These are phyloP conservation scores for Cyclotella distinguenda DNA, from an alignment of 108 stramenopile species.

Conservation along the genomic window DNA sequence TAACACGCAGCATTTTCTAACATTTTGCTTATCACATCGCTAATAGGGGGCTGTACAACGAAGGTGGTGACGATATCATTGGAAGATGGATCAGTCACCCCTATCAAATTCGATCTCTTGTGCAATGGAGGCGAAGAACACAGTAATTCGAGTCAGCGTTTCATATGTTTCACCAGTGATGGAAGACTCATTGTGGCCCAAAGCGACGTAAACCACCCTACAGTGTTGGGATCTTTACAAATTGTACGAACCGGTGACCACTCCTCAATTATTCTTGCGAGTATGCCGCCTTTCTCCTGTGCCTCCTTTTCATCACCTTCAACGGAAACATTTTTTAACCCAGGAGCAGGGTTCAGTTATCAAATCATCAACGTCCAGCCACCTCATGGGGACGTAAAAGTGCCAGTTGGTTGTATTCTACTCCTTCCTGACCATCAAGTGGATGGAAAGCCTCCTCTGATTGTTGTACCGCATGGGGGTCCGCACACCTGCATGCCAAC, in stretches of 20 bases:
- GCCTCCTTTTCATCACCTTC: conserved; percentile 39
- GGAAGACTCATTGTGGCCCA: conserved; percentile 56
- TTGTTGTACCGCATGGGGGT: conserved; percentile 81
- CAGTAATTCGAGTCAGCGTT: conserved; percentile 27
- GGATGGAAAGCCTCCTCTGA: conserved; percentile 60
- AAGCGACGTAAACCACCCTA: conserved; percentile 47
- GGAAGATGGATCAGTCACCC: conserved; percentile 35
- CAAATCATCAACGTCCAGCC: conserved; percentile 48
- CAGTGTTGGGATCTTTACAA: conserved; percentile 47
- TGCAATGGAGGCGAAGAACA: background rate
- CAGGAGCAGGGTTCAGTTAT: conserved; percentile 30
- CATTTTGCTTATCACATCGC: too few relatives aligned
- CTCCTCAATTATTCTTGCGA: conserved; percentile 28
- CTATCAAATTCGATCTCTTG: conserved; percentile 46
- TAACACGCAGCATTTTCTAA: too few relatives aligned
- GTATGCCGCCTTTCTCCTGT: conserved; percentile 55
- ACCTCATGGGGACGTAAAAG: conserved; percentile 40
- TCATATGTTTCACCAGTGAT: conserved; percentile 48
- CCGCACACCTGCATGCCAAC: conserved; percentile 68
- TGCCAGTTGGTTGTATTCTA: conserved; percentile 58
- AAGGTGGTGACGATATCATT: conserved; percentile 53
- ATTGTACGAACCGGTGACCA: conserved; percentile 12
- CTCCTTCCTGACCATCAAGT: conserved; percentile 47
- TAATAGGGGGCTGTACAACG: conserved; percentile 60
- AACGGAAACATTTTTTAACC: conserved; percentile 2